Conservation (phyloP, 1,284 basidiomycete species). For the Boletus semigastroideus region DNA sequence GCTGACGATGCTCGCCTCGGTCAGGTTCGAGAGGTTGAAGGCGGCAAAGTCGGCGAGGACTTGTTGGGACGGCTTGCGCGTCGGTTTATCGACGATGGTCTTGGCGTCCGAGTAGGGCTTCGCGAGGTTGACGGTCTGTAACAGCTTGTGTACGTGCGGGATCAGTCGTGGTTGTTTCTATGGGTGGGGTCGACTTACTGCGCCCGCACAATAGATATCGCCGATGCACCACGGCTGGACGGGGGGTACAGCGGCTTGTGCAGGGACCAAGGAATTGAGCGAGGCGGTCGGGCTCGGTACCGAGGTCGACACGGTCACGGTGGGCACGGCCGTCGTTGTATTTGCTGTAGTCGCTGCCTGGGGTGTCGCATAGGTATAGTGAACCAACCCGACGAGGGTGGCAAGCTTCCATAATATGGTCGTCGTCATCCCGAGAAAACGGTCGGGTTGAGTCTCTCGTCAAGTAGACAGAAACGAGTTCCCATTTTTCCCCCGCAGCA, state of each 20-base stretch:
- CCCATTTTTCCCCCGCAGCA: not conserved
- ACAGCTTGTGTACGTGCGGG: no score
- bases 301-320: slow-evolving; percentile 54
- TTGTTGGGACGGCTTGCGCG: slow-evolving; percentile 58
- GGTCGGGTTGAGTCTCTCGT: not conserved
- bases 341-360: slow-evolving; percentile 8
- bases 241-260: slow-evolving; percentile 69
- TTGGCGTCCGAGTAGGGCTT: slow-evolving; percentile 80
- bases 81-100: slow-evolving; percentile 91
- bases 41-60: slow-evolving; percentile 72
- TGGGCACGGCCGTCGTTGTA: slow-evolving; percentile 28
- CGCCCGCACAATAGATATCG: slow-evolving; percentile 79
- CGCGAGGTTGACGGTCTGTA: slow-evolving; percentile 86
- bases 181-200: slow-evolving; percentile 60
- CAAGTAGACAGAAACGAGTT: not conserved
- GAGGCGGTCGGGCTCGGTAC: slow-evolving; percentile 64
- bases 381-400: slow-evolving; percentile 17
- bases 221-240: slow-evolving; percentile 78
- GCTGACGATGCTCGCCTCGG: slow-evolving; percentile 58
- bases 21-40: slow-evolving; percentile 46
- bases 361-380: slow-evolving; percentile 12
- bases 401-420: slow-evolving; percentile 4
- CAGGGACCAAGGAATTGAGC: slow-evolving; percentile 55
- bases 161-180: no score
- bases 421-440: slow-evolving; percentile 17